A percentile compares a stretch with the other conserved stretches of the same genome.
Conservation (phyloP, 306 rosid genomes). For the Sicyos baderoa region DNA sequence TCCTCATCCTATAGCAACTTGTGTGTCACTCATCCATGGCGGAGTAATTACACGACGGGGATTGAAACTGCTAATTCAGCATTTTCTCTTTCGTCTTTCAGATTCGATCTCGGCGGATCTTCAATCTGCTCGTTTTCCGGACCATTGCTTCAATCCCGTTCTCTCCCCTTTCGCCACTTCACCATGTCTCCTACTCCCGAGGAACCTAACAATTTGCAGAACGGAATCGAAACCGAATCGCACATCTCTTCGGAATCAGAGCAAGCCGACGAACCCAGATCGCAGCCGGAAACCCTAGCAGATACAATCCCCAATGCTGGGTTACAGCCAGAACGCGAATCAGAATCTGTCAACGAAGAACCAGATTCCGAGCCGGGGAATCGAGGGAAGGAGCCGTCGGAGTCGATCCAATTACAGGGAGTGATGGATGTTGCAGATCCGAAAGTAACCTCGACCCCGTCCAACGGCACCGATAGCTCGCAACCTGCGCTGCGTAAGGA, state of each 20-base stretch:
- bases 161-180: slow-evolving; percentile 11
- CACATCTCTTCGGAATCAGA: background rate
- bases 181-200: slow-evolving; percentile 33
- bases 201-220: slow-evolving; percentile 26
- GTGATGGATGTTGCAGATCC: slow-evolving; percentile 31
- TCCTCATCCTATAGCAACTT: too few relatives aligned
- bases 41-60: background rate
- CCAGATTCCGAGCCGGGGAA: slow-evolving; percentile 2
- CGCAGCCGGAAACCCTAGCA: background rate
- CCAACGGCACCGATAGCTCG: slow-evolving; percentile 20
- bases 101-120: slow-evolving; percentile 13
- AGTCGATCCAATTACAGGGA: slow-evolving; percentile 13
- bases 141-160: background rate
- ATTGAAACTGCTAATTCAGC: background rate
- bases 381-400: slow-evolving; percentile 4
- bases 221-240: slow-evolving; percentile 18
- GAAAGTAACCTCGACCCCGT: slow-evolving; percentile 28
- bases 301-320: slow-evolving; percentile 5
- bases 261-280: slow-evolving; percentile 7
- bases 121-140: slow-evolving; percentile 10
- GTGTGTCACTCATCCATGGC: background rate
- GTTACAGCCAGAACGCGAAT: background rate
- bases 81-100: slow-evolving; percentile 1
- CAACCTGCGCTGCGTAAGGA: slow-evolving; percentile 56
- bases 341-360: slow-evolving; percentile 5